These are phyloP conservation scores for Ogataea corticis DNA, from an alignment of 805 yeast genomes.

Conservation along the genomic window DNA sequence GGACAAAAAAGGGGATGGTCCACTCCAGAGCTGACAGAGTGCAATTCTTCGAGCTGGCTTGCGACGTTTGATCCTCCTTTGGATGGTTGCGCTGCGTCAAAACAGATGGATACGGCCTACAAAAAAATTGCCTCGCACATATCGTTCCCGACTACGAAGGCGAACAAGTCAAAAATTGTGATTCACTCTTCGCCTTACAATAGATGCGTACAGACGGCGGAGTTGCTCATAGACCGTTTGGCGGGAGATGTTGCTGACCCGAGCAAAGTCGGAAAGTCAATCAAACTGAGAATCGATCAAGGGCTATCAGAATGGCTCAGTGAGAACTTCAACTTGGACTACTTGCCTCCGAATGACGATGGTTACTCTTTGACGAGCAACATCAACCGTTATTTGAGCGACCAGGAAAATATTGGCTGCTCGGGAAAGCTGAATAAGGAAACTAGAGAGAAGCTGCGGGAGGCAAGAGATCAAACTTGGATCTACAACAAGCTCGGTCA, in stretches of 20 bases:
- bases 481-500: conserved; percentile 39
- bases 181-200: conserved; percentile 46
- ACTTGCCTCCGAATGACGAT: conserved; percentile 46
- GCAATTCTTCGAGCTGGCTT: conserved; percentile 33
- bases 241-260: neutral
- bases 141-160: conserved; percentile 8
- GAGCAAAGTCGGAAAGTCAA: conserved; percentile 7
- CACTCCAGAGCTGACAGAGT: conserved; percentile 2
- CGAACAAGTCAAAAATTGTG: conserved; percentile 20
- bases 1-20: neutral
- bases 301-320: conserved; percentile 46
- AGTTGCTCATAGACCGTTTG: conserved; percentile 28
- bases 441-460: conserved; percentile 21
- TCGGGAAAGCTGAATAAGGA: conserved; percentile 16
- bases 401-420: conserved; percentile 14
- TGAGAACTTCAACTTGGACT: conserved; percentile 39
- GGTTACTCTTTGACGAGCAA: conserved; percentile 42
- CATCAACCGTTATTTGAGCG: conserved; percentile 39
- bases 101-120: conserved; percentile 31
- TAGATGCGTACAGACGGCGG: conserved; percentile 45
- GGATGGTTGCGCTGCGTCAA: conserved; percentile 22
- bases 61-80: conserved; percentile 40
- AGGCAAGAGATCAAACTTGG: conserved; percentile 33
- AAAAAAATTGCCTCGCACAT: conserved; percentile 29
- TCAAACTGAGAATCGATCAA: conserved; percentile 41